phyloP scores from a whole-genome alignment of 208 protist species.

The Leptomonas pyrrhocoris region DNA sequence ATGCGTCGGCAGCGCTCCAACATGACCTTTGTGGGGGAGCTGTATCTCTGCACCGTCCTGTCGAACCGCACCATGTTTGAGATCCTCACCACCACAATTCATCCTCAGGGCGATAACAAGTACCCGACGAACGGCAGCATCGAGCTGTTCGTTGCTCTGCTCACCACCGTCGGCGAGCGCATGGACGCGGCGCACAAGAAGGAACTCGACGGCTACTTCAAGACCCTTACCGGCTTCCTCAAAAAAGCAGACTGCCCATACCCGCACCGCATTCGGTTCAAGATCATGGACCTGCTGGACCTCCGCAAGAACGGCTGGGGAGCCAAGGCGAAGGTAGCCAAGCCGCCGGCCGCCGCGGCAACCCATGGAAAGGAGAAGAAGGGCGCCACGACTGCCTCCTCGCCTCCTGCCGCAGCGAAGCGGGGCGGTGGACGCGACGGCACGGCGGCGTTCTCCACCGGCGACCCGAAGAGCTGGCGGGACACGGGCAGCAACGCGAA shows the following conservation, averaged over 20 bases:
- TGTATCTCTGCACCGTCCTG: slow-evolving; percentile 82
- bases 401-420: slow-evolving; percentile 22
- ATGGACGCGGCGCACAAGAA: slow-evolving; percentile 61
- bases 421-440: slow-evolving; percentile 12
- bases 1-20: slow-evolving; percentile 88
- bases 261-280: slow-evolving; percentile 83
- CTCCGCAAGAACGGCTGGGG: slow-evolving; percentile 66
- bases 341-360: slow-evolving; percentile 17
- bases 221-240: slow-evolving; percentile 44
- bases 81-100: slow-evolving; percentile 72
- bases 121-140: slow-evolving; percentile 75
- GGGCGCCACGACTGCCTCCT: slow-evolving; percentile 4
- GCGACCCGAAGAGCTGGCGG: slow-evolving; percentile 26
- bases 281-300: slow-evolving; percentile 88
- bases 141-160: slow-evolving; percentile 80
- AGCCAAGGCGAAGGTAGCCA: slow-evolving; percentile 36
- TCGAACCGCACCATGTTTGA: slow-evolving; percentile 68
- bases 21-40: slow-evolving; percentile 88
- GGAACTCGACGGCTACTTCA: slow-evolving; percentile 64
- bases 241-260: slow-evolving; percentile 64
- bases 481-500: slow-evolving; percentile 8
- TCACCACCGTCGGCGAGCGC: slow-evolving; percentile 72
- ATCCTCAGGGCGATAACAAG: slow-evolving; percentile 37
- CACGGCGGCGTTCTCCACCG: neutral
- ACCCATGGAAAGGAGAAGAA: slow-evolving; percentile 16